Evolutionary conservation across 2,329 filamentous ascomycete species (phyloP), one percentile per base, ranked within the genome.

Genomic region (Aspergillus eucalypticola): DNA sequence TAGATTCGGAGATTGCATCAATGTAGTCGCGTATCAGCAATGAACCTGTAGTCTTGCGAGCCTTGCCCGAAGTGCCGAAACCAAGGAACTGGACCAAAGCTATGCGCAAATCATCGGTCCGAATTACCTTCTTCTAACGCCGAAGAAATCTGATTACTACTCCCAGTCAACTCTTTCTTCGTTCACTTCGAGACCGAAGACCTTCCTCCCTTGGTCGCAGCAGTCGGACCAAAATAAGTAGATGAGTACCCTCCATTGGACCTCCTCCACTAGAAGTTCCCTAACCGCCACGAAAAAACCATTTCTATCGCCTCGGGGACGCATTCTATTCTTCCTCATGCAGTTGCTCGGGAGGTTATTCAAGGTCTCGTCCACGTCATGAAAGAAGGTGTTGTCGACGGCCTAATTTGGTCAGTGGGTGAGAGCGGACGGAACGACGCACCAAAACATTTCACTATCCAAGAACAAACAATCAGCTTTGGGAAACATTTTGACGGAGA

Each of bases 101-200:
- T 4, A 77, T 80, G 76, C 72, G 78, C 8, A 21, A 21, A 35
- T 21, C 0, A 32, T 8, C 15, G 23, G 75, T 3, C 74, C 80
- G 5, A 56, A 65, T 6, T 71, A 76, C 19, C 56, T 64, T 2
- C 66, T 74, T 5, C 72, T 71, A 0, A 58, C 65, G 0, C 58
- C 66, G 0, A 59, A 67, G 3, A 80, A 80, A 51, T 79, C 79
- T 0, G 70, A 79, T 57, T 74, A 80, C 73, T 82, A 3, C 63
- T 78, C 2, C 67, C 81, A 5, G 73, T 81, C 23, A 81, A 81
- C 55, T 79, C 77, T 0, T 81, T 81, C 61, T 78, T 74, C 58
- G 79, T 78, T 0, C 67, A 23, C 5, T 23, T 23, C 23, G 5
- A 23, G 1, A 75, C 79, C 0, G 75, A 75, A 21, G 78, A 81